Evolutionary conservation across 495 filamentous ascomycete species (phyloP).

Genomic region (Neurospora sp.): DNA sequence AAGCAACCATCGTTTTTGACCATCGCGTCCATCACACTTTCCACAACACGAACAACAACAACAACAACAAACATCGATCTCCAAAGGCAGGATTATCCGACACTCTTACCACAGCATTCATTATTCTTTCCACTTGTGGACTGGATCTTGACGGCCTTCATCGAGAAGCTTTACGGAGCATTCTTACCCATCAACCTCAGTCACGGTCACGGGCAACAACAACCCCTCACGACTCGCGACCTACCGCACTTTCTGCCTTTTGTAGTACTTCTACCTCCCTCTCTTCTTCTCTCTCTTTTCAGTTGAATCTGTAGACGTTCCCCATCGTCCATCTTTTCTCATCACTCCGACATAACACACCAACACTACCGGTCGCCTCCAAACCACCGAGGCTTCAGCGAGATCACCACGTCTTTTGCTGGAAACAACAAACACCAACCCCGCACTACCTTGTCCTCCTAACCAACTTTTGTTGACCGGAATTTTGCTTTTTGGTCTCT

Average conservation of each 20-base stretch:
- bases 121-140: background rate
- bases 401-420: background rate
- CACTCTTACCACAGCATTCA: background rate
- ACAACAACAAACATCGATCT: background rate
- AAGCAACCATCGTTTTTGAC: background rate
- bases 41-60: background rate
- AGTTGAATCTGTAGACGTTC: conserved; percentile 1
- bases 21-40: background rate
- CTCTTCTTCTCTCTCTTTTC: background rate
- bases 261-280: background rate
- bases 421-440: background rate
- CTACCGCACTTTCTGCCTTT: background rate
- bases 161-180: background rate
- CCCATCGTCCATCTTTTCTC: conserved; percentile 6
- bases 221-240: background rate
- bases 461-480: conserved; percentile 3
- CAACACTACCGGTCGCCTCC: conserved; percentile 1
- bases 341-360: background rate
- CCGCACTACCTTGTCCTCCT: background rate
- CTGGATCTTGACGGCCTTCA: background rate
- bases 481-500: conserved; percentile 9
- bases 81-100: background rate
- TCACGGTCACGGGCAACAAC: background rate
- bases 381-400: background rate
- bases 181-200: background rate